Conservation (phyloP, 106 monocot species). For the Iris macrosiphon region DNA sequence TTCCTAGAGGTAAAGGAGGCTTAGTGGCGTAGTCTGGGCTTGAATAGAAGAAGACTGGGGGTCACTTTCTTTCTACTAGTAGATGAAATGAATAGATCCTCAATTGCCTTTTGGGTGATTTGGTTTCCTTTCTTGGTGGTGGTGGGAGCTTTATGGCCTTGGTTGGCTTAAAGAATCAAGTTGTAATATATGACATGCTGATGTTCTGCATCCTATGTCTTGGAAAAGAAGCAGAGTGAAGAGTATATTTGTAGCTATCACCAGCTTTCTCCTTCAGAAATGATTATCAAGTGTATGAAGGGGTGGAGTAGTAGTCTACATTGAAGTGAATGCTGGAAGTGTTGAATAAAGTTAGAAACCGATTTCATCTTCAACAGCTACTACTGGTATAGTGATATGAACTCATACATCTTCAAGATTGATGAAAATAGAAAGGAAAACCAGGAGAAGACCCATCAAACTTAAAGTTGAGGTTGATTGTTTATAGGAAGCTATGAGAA, state of each 20-base stretch:
- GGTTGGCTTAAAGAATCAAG: too few relatives aligned
- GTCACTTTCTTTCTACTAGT: constrained; percentile 19
- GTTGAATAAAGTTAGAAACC: not conserved
- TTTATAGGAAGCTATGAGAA: too few relatives aligned
- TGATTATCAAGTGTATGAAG: not conserved
- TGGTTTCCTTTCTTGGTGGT: not conserved
- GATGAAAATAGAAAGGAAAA: constrained; percentile 4
- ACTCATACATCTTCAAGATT: not conserved
- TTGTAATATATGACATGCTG: too few relatives aligned
- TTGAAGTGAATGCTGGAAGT: constrained; percentile 11
- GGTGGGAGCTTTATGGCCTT: too few relatives aligned
- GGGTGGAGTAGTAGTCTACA: constrained; percentile 6
- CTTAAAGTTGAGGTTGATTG: constrained; percentile 12
- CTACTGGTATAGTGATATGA: not conserved
- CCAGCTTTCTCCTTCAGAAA: too few relatives aligned
- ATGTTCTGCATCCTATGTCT: too few relatives aligned
- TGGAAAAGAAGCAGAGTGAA: too few relatives aligned
- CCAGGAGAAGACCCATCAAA: constrained; percentile 4
- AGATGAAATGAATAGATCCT: constrained; percentile 13
- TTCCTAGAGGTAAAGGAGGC: constrained; percentile 9
- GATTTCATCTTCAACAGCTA: too few relatives aligned
- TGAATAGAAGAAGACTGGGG: not conserved
- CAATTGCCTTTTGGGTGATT: constrained; percentile 2
- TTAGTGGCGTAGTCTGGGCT: not conserved
- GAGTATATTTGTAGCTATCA: too few relatives aligned